Evolutionary conservation across 2,329 filamentous ascomycete species (phyloP).

Genomic region (Trichoderma harzianum): DNA sequence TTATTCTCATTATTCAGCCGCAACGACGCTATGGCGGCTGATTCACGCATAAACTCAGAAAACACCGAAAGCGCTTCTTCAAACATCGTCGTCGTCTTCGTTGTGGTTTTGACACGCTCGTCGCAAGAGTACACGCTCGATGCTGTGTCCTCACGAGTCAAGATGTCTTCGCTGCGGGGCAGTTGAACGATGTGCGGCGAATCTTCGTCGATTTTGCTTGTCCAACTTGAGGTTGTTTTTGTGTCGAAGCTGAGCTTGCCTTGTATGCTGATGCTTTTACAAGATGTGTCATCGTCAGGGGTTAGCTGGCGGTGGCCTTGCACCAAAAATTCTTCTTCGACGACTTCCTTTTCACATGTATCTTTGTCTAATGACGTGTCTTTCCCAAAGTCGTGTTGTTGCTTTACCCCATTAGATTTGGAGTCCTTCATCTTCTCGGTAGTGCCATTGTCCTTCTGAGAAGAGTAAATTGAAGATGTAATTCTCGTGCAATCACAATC

Average conservation of each 20-base stretch:
- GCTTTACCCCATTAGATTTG: not conserved
- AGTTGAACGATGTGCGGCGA: not conserved
- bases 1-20: not conserved
- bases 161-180: not conserved
- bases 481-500: not conserved
- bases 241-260: not conserved
- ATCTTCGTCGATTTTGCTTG: not conserved
- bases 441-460: not conserved
- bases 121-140: conserved; percentile 3
- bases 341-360: not conserved
- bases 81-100: not conserved
- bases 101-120: not conserved
- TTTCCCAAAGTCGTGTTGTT: not conserved
- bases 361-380: not conserved
- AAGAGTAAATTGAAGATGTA: not conserved
- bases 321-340: not conserved
- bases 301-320: not conserved
- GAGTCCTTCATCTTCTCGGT: not conserved
- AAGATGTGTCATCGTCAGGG: not conserved
- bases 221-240: not conserved
- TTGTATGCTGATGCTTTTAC: not conserved
- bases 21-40: not conserved
- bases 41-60: not conserved
- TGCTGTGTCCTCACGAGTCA: not conserved
- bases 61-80: not conserved